Evolutionary conservation across 1,139 yeast species (phyloP), one percentile per base, ranked within the genome.

Genomic region (Kodamaea arcana): DNA sequence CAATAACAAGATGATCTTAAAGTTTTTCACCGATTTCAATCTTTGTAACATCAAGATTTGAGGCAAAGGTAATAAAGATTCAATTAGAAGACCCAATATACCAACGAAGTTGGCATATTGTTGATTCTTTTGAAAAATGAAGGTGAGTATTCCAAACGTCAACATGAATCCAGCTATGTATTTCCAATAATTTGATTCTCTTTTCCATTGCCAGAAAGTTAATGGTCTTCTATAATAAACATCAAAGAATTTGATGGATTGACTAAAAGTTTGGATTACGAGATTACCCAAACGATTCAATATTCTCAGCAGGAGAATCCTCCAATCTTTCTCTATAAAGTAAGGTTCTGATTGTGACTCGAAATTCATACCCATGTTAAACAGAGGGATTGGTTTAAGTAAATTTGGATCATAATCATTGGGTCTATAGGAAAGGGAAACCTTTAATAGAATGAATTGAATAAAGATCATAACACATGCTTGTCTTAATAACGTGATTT

Each of bases 181-280:
- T 45, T 60, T 67, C 95, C 95, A 85, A 58, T 79, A 87, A 15
- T 58, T 60, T 3, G 42, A 50, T 36, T 78, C 74, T 5, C 77
- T 68, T 42, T 73, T 68, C 96, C 96, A 87, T 56, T 86, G 94
- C 96, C 97, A 87, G 50, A 87, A 85, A 26, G 69, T 59, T 34
- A 65, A 70, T 1, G 90, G 82, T 41, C 95, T 64, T 34, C 68
- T 64, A 49, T 78, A 83, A 50, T 75, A 75, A 20, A 84, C 84
- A 53, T 83, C 92, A 54, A 82, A 83, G 39, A 80, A 69, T 35
- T 78, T 68, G 22, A 83, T 48, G 27, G 62, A 48, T 33, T 71
- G 62, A n/a, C 37, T 36, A 34, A 56, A 48, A 10, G 40, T 15
- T 13, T 52, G 54, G 18, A 43, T 34, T 21, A 22, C 21, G 25